Percentiles rank a stretch among this genome's conserved stretches.
Conservation (phyloP, 257 asterid species). For the Solanum virginianum region DNA sequence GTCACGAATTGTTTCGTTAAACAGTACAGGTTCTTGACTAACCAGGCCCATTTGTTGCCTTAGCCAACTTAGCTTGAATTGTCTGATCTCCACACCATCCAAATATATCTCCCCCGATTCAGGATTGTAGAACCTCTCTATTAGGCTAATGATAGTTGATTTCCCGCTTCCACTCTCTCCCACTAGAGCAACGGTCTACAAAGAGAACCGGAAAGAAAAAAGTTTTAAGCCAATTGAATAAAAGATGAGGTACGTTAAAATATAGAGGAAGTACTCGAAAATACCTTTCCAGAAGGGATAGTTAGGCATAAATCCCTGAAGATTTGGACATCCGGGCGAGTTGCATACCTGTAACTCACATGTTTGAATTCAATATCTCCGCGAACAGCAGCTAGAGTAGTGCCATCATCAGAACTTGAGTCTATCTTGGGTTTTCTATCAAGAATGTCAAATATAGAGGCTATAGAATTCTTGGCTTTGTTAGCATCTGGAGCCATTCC, state of each 20-base stretch:
- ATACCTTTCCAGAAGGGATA: slow-evolving; percentile 75
- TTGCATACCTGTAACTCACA: slow-evolving; percentile 55
- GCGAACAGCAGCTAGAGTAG: slow-evolving; percentile 19
- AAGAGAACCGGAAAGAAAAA: background rate
- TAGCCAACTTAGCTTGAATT: slow-evolving; percentile 50
- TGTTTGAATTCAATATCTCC: slow-evolving; percentile 55
- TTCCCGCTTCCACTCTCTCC: slow-evolving; percentile 84
- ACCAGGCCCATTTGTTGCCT: slow-evolving; percentile 77
- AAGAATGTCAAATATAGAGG: no score
- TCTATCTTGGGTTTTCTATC: slow-evolving; percentile 57
- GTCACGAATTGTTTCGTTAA: slow-evolving; percentile 61
- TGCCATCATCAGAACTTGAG: slow-evolving; percentile 49
- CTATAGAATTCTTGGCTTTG: slow-evolving; percentile 51
- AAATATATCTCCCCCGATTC: slow-evolving; percentile 34
- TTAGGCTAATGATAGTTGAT: slow-evolving; percentile 54
- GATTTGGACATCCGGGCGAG: slow-evolving; percentile 56
- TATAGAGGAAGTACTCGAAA: background rate
- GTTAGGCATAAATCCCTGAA: slow-evolving; percentile 46
- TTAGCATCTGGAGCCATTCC: slow-evolving; percentile 53
- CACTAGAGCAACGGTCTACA: slow-evolving; percentile 66
- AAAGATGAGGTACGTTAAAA: background rate
- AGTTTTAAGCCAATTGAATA: no score
- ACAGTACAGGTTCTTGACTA: slow-evolving; percentile 73
- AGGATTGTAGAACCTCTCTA: slow-evolving; percentile 66
- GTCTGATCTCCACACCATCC: slow-evolving; percentile 35